These are phyloP conservation scores for Monosporascus sp. DNA, from an alignment of 2,329 filamentous ascomycete genomes.

Conservation along the genomic window DNA sequence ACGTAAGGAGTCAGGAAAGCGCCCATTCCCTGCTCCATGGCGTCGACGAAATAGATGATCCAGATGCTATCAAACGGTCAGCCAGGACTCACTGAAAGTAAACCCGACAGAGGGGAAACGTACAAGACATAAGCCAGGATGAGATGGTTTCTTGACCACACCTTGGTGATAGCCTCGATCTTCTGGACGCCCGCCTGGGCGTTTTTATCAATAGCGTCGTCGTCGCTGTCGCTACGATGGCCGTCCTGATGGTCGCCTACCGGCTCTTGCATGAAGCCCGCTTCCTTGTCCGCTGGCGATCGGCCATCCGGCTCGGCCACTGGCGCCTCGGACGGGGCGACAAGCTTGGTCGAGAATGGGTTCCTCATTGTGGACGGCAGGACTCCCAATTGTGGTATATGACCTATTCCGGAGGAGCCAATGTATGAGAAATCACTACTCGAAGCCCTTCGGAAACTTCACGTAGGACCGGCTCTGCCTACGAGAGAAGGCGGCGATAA, in stretches of 20 bases:
- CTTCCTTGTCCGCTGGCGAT: slow-evolving; percentile 17
- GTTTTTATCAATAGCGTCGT: slow-evolving; percentile 26
- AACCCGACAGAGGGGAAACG: slow-evolving; percentile 11
- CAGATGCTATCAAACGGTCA: slow-evolving; percentile 33
- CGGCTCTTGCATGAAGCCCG: slow-evolving; percentile 13
- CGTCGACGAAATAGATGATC: slow-evolving; percentile 39
- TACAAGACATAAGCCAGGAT: slow-evolving; percentile 39
- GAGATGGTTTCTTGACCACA: slow-evolving; percentile 35
- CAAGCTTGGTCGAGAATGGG: slow-evolving; percentile 4
- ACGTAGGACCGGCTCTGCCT: no score
- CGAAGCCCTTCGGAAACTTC: no score
- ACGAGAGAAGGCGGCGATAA: no score
- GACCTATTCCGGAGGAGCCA: no score
- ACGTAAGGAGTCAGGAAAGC: slow-evolving; percentile 33
- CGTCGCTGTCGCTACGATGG: slow-evolving; percentile 18
- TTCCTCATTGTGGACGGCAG: slow-evolving; percentile 15
- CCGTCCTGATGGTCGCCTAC: no score
- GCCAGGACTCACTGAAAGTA: neutral
- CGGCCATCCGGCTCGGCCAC: slow-evolving; percentile 16
- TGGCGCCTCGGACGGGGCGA: slow-evolving; percentile 17
- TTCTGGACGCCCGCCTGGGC: slow-evolving; percentile 41
- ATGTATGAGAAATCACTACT: neutral
- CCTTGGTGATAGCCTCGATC: slow-evolving; percentile 42
- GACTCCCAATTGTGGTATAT: no score
- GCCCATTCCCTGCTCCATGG: slow-evolving; percentile 34